Evolutionary conservation across 2,329 filamentous ascomycete species (phyloP), one percentile per base, ranked within the genome.

Genomic region (Colletotrichum spinosum): DNA sequence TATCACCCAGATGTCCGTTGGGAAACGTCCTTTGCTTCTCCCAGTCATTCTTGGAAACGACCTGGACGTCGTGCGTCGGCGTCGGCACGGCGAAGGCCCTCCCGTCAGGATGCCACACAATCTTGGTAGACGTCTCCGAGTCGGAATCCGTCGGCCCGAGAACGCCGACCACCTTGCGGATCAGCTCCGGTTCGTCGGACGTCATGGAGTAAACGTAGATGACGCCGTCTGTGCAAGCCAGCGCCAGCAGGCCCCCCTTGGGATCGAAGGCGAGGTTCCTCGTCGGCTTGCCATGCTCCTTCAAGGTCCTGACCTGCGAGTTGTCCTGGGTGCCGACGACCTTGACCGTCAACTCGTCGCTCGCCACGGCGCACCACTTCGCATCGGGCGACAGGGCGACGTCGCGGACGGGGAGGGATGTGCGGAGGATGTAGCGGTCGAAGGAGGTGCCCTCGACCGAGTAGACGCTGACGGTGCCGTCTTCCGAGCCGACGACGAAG

Each of bases 381-480:
- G 88, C 86, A 75, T 98, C 92, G 2, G 88, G 86, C 2, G 93
- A 94, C 12, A 99, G 82, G 4, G 92, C 90, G 57, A 99, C 83
- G 76, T 97, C 94, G 72, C 96, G 88, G 38, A 97, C 88, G 0
- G 96, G 93, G 3, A 97, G 82, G n/a, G 93, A 90, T 63, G 90
- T 92, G 69, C 96, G 90, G 34, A 94, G 86, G 55, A 99, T 86
- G 69, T 97, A 91, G 65, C 90, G 90, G 68, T 97, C 92, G 79
- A 97, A 93, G 35, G 83, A 78, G 72, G 90, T 90, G 3, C 87
- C 88, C 61, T 87, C 84, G 54, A 97, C 85, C n/a, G 92, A 92
- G 81, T 97, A 99, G 72, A 94, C 88, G 82, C 92, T 97, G 72
- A 99, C 93, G n/a, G 92, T 96, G 73, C 97, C 96, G 79, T 98